These are phyloP conservation scores for Candida anglica DNA, from an alignment of 805 yeast species.

Conservation along the genomic window DNA sequence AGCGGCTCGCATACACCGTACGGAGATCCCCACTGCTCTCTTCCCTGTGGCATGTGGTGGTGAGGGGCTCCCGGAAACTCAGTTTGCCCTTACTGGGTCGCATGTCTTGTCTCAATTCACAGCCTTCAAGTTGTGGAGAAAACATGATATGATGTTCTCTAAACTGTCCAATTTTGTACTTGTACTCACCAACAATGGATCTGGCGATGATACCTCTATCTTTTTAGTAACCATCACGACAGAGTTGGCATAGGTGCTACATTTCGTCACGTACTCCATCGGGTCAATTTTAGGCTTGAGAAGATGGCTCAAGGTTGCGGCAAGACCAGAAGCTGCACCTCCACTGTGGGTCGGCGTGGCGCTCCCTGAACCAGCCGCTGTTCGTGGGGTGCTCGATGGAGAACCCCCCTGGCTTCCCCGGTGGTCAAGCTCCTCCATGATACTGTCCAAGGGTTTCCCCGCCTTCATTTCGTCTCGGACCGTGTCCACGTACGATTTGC, in stretches of 20 bases:
- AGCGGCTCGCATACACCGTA: too few species aligned
- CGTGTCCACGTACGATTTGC: slow-evolving; percentile 54
- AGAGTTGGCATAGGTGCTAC: slow-evolving; percentile 53
- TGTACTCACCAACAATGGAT: slow-evolving; percentile 61
- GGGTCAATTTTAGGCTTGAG: slow-evolving; percentile 30
- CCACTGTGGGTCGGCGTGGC: slow-evolving; percentile 1
- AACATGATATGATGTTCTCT: slow-evolving; percentile 24
- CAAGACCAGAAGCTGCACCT: slow-evolving; percentile 4
- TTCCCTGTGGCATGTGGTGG: not conserved
- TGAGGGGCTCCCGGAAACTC: too few species aligned
- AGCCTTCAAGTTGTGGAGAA: slow-evolving; percentile 8
- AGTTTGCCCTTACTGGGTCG: not conserved
- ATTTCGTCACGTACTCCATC: slow-evolving; percentile 54
- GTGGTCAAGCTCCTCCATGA: not conserved
- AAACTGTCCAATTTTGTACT: slow-evolving; percentile 61
- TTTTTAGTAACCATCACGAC: slow-evolving; percentile 63
- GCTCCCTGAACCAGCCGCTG: not conserved
- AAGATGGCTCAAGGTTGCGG: slow-evolving; percentile 11
- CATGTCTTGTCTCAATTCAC: not conserved
- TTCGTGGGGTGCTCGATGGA: slow-evolving; percentile 2
- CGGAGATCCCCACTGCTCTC: too few species aligned
- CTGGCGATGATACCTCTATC: slow-evolving; percentile 59
- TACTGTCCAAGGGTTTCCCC: not conserved
- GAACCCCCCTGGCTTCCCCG: too few species aligned
- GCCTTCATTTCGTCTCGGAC: slow-evolving; percentile 51